Evolutionary conservation across 2,329 filamentous ascomycete genomes (phyloP).

Genomic region (Fusarium graminum): DNA sequence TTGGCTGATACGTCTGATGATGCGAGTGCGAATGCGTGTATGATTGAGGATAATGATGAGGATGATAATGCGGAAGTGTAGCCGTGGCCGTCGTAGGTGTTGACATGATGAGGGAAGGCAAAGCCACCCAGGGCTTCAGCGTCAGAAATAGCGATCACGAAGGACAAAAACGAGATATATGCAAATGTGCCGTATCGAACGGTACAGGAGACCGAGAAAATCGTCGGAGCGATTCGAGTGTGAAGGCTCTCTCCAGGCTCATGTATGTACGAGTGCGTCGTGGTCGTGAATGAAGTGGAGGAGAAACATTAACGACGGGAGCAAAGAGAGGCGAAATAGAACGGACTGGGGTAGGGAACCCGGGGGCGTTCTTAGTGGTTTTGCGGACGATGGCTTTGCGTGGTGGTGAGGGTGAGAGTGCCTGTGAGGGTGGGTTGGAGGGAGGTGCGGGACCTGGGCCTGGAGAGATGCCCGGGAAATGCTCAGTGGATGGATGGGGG

Average conservation of each 20-base stretch:
- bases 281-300: conserved; percentile 38
- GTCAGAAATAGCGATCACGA: conserved; percentile 32
- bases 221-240: conserved; percentile 38
- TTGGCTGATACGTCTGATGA: conserved; percentile 50
- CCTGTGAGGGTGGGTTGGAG: not conserved
- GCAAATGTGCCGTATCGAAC: conserved; percentile 37
- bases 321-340: conserved; percentile 43
- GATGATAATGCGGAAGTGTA: conserved; percentile 76
- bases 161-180: conserved; percentile 23
- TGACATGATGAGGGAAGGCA: conserved; percentile 70
- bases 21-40: conserved; percentile 59
- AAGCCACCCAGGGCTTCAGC: conserved; percentile 45
- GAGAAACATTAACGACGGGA: conserved; percentile 31
- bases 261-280: conserved; percentile 30
- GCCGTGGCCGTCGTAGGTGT: conserved; percentile 83
- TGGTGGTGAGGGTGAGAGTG: conserved; percentile 34
- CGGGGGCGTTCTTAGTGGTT: conserved; percentile 37
- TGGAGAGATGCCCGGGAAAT: not conserved
- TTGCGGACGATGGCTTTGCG: conserved; percentile 35
- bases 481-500: conserved; percentile 19
- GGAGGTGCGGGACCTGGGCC: conserved; percentile 8
- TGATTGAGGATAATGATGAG: conserved; percentile 71
- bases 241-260: conserved; percentile 21
- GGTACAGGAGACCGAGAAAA: conserved; percentile 35
- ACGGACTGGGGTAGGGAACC: conserved; percentile 39